Percentiles rank a stretch among this genome's conserved stretches.
phyloP scores from a whole-genome alignment of 148 eudicot genomes.

The Drosera capensis region DNA sequence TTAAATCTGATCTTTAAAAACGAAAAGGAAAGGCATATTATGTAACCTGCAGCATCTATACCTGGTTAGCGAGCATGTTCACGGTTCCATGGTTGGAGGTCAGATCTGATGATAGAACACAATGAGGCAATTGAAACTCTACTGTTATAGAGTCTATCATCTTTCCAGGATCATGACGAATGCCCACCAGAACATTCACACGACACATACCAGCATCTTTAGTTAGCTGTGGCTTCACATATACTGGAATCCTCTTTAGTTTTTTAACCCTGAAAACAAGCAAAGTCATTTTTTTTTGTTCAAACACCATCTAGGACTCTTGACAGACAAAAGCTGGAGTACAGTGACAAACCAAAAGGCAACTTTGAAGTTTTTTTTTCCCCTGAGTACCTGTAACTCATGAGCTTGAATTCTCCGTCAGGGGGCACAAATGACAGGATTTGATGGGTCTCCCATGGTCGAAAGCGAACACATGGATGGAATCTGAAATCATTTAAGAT shows the following conservation, averaged over 20 bases:
- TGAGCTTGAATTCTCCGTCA: constrained; percentile 91
- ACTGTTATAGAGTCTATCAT: constrained; percentile 65
- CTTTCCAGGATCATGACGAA: constrained; percentile 81
- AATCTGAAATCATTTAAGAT: constrained; percentile 77
- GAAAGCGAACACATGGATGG: constrained; percentile 91
- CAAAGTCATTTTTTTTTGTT: too few relatives aligned
- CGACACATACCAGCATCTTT: constrained; percentile 85
- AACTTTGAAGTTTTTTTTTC: too few relatives aligned
- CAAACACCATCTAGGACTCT: too few relatives aligned
- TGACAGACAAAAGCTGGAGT: too few relatives aligned
- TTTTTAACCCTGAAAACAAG: constrained; percentile 73
- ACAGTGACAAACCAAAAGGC: too few relatives aligned
- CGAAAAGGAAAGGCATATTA: too few relatives aligned
- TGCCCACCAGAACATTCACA: constrained; percentile 69
- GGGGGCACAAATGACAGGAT: constrained; percentile 91
- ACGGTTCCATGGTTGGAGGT: constrained; percentile 75
- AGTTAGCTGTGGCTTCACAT: constrained; percentile 85
- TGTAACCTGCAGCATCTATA: too few relatives aligned
- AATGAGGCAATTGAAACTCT: constrained; percentile 60
- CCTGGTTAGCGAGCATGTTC: constrained; percentile 77
- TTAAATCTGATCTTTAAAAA: constrained; percentile 4
- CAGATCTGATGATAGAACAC: constrained; percentile 62
- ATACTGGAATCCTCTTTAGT: constrained; percentile 73
- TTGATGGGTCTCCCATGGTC: constrained; percentile 88
- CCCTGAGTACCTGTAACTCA: constrained; percentile 97